Conservation (phyloP, 495 filamentous ascomycete genomes). For the Xylaria acuta region DNA sequence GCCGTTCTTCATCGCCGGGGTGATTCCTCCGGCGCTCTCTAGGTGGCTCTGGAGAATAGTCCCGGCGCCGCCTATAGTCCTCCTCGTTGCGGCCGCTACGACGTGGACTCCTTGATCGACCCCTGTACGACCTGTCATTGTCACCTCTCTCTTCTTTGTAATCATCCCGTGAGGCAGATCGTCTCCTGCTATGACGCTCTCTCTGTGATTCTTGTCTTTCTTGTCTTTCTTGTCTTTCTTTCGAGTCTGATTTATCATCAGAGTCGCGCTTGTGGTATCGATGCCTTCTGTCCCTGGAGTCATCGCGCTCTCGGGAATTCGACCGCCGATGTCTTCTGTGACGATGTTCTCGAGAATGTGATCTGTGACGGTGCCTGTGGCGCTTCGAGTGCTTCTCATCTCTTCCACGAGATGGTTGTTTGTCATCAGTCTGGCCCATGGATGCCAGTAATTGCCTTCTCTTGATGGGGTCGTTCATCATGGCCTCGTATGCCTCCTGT, state of each 20-base stretch:
- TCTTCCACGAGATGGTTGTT: conserved; percentile 47
- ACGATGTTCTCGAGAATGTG: conserved; percentile 49
- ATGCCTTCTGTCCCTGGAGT: conserved; percentile 47
- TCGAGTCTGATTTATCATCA: conserved; percentile 39
- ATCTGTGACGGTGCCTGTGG: conserved; percentile 47
- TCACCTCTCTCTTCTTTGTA: conserved; percentile 25
- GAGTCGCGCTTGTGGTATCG: conserved; percentile 42
- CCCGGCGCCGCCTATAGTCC: conserved; percentile 34
- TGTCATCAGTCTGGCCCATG: conserved; percentile 58
- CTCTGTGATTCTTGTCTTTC: conserved; percentile 43
- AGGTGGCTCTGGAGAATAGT: conserved; percentile 36
- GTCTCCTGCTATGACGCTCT: conserved; percentile 31
- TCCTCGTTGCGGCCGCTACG: conserved; percentile 38
- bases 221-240: conserved; percentile 42
- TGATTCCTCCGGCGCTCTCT: conserved; percentile 27
- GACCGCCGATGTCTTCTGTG: conserved; percentile 55
- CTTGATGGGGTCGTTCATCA: conserved; percentile 83
- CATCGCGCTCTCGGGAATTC: conserved; percentile 45
- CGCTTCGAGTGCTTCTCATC: conserved; percentile 59
- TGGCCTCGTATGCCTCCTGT: conserved; percentile 85
- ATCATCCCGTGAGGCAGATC: conserved; percentile 33
- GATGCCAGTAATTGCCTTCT: conserved; percentile 71
- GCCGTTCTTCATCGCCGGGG: conserved; percentile 34
- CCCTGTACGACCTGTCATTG: conserved; percentile 34
- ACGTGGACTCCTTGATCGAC: conserved; percentile 42